phyloP scores from a whole-genome alignment of 768 basidiomycete genomes.

The Fistulinella prunicolor region DNA sequence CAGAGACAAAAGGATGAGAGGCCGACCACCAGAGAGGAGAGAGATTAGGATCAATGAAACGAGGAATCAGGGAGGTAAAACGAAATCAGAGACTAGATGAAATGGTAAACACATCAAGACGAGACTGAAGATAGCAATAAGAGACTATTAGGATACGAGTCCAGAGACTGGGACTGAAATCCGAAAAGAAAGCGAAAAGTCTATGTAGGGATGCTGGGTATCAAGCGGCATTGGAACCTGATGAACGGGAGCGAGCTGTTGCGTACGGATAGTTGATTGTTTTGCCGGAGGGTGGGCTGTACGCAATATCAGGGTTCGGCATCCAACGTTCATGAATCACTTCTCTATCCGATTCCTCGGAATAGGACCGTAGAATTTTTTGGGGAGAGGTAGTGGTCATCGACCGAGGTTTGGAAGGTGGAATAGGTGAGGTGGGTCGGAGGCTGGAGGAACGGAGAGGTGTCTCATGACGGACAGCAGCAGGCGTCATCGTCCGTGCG shows the following conservation, averaged over 20 bases:
- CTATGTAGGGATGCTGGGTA: constrained; percentile 21
- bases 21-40: constrained; percentile 11
- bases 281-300: constrained; percentile 37
- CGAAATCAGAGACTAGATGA: constrained; percentile 17
- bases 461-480: constrained; percentile 29
- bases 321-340: constrained; percentile 66
- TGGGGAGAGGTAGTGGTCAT: constrained; percentile 50
- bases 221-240: constrained; percentile 37
- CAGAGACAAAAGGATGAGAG: constrained; percentile 18
- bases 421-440: constrained; percentile 30
- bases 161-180: constrained; percentile 27
- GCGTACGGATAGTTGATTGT: constrained; percentile 27
- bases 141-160: constrained; percentile 33
- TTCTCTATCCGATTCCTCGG: constrained; percentile 59
- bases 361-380: constrained; percentile 58
- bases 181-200: constrained; percentile 19
- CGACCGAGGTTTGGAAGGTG: constrained; percentile 44
- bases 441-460: constrained; percentile 29
- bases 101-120: constrained; percentile 18
- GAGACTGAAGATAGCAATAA: constrained; percentile 36
- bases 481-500: constrained; percentile 29
- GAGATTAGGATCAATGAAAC: constrained; percentile 10
- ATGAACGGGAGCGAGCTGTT: constrained; percentile 27
- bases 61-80: constrained; percentile 6
- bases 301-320: constrained; percentile 41